Conservation (phyloP, 2,329 filamentous ascomycete genomes). For the Alternaria sp. region DNA sequence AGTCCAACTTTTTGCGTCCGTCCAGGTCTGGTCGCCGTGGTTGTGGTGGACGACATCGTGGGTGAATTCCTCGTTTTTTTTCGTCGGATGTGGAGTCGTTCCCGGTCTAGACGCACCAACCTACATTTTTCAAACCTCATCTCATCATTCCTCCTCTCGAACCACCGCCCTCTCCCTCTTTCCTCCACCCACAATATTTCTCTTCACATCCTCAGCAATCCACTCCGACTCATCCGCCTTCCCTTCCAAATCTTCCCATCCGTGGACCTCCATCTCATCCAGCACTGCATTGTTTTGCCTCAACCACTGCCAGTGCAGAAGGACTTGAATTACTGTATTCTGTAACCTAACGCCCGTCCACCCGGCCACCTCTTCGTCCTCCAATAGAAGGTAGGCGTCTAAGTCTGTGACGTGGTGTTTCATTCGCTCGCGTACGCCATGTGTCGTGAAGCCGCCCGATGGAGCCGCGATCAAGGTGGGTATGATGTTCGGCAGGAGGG, state of each 20-base stretch:
- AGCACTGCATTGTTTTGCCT: constrained; percentile 34
- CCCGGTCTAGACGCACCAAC: background rate
- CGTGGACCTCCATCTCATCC: constrained; percentile 33
- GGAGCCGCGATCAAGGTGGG: constrained; percentile 36
- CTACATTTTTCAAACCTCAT: background rate
- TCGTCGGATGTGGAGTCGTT: too few relatives aligned
- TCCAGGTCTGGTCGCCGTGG: background rate
- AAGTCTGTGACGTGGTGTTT: constrained; percentile 40
- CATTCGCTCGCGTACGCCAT: constrained; percentile 36
- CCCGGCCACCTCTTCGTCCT: constrained; percentile 24
- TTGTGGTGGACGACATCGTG: background rate
- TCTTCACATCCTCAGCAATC: constrained; percentile 31
- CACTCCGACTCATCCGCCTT: constrained; percentile 37
- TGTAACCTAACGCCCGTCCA: constrained; percentile 25
- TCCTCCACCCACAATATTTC: background rate
- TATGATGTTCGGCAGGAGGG: constrained; percentile 30
- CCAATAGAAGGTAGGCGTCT: constrained; percentile 33
- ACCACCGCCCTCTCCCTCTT: background rate
- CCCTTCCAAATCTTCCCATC: constrained; percentile 35
- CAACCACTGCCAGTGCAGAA: constrained; percentile 43
- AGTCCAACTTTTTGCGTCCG: background rate
- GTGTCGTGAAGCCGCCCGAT: constrained; percentile 19
- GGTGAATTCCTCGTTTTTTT: too few relatives aligned
- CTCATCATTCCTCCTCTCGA: background rate
- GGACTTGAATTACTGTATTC: constrained; percentile 16